Evolutionary conservation across 306 rosid species (phyloP), one percentile per base, ranked within the genome.

Genomic region (Corylus heterophylla): DNA sequence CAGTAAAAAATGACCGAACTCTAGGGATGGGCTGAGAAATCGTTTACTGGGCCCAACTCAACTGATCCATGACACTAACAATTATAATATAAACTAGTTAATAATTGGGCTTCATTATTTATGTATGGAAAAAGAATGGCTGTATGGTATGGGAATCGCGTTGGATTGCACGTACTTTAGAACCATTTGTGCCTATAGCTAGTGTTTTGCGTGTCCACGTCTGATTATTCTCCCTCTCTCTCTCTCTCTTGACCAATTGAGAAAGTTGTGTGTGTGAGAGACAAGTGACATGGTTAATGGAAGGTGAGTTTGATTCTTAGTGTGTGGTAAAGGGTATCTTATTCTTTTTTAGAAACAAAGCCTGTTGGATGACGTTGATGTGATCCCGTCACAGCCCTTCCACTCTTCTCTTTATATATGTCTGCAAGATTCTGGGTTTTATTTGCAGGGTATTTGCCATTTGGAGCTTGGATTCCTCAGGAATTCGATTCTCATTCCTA

Each of bases 401-500:
- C 35, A 22, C 13, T 8, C 13, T 68, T 68, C 72, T 68, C 45
- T 31, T 29, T 48, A 48, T 49, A 10, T 59, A 39, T 39, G 31
- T n/a, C 29, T 7, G 51, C 51, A 9, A 18, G 72, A 68, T 68
- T 68, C 72, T 18, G 51, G 49, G 18, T 68, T 68, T 68, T 4
- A 14, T 66, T 78, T 52, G 55, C 62, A 68, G 14, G 39, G 71
- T 64, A 76, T 50, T 22, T 22, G 25, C 25, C 25, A 22, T 22
- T 76, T 29, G 54, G 45, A 73, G 82, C 71, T 74, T 51, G 14
- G 84, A 87, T 89, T 87, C 91, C 80, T 14, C 56, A 13, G 73
- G 90, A 89, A 91, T 87, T 81, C 59, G 79, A 89, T 89, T 89
- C 91, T 63, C 7, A 76, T 84, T 89, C 87, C 66, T 76, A 74